A percentile compares a stretch with the other conserved stretches of the same genome.
Conservation (phyloP, 345 rosid genomes). For the Cardamine resedifolia region DNA sequence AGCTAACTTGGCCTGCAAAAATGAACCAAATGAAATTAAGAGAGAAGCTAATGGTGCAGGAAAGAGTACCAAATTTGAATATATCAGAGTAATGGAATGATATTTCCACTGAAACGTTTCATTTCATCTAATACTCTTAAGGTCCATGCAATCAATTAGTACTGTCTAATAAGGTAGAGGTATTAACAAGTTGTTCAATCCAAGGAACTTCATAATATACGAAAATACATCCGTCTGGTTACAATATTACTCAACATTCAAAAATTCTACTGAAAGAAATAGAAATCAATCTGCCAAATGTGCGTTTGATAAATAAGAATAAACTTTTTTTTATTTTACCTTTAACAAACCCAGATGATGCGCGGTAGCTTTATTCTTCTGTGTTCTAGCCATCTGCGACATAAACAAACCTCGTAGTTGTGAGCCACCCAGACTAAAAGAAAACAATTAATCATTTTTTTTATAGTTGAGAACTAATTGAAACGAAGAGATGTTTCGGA, state of each 20-base stretch:
- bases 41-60: not conserved
- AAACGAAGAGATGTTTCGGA: not conserved
- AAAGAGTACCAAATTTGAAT: not conserved
- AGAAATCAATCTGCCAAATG: not conserved
- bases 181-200: not conserved
- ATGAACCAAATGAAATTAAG: not conserved
- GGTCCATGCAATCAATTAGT: not conserved
- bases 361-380: constrained; percentile 97
- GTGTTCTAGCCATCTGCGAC: constrained; percentile 91
- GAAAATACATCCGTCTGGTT: not conserved
- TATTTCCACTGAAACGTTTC: not conserved
- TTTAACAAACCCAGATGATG: constrained; percentile 96
- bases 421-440: no score
- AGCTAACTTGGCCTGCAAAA: constrained; percentile 87
- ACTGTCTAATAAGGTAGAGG: not conserved
- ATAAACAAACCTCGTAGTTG: constrained; percentile 4
- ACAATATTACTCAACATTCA: not conserved
- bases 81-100: not conserved
- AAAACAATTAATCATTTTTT: not conserved
- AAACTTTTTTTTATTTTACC: no score
- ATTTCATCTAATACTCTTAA: not conserved
- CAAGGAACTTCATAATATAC: not conserved
- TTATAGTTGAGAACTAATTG: not conserved
- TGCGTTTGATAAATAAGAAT: not conserved
- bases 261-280: not conserved